phyloP scores from a whole-genome alignment of 495 filamentous ascomycete species.

The Daldinia grandis region DNA sequence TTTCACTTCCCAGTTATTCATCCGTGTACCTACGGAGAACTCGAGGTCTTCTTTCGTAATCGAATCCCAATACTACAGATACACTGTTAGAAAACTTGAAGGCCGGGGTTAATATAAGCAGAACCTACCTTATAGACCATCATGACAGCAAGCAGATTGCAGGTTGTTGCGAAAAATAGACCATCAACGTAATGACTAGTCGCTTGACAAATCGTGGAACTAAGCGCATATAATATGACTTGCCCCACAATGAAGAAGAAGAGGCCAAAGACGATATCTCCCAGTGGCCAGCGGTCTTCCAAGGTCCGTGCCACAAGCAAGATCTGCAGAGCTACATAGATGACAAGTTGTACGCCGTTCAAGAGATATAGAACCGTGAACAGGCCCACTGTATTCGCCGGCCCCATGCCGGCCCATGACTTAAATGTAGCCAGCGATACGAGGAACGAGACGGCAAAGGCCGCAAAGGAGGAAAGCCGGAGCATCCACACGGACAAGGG shows the following conservation, averaged over 20 bases:
- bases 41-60: conserved; percentile 99
- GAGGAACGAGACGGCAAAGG: conserved; percentile 87
- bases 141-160: conserved; percentile 96
- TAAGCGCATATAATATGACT: conserved; percentile 90
- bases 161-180: conserved; percentile 91
- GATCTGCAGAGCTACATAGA: conserved; percentile 90
- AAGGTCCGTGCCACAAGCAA: conserved; percentile 89
- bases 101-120: conserved; percentile 7
- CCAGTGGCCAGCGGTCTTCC: conserved; percentile 93
- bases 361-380: conserved; percentile 94
- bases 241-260: conserved; percentile 94
- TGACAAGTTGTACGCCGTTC: conserved; percentile 82
- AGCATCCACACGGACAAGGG: conserved; percentile 93
- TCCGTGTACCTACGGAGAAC: conserved; percentile 93
- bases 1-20: conserved; percentile 99
- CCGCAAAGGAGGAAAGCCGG: conserved; percentile 74
- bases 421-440: conserved; percentile 94
- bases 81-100: conserved; percentile 23
- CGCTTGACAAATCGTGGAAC: conserved; percentile 81
- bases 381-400: conserved; percentile 83
- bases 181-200: conserved; percentile 95
- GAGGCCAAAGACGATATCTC: conserved; percentile 90
- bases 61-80: conserved; percentile 91
- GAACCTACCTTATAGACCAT: conserved; percentile 96
- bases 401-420: conserved; percentile 84